Conservation (phyloP, 2,329 filamentous ascomycete species). For the Alternaria dauci region DNA sequence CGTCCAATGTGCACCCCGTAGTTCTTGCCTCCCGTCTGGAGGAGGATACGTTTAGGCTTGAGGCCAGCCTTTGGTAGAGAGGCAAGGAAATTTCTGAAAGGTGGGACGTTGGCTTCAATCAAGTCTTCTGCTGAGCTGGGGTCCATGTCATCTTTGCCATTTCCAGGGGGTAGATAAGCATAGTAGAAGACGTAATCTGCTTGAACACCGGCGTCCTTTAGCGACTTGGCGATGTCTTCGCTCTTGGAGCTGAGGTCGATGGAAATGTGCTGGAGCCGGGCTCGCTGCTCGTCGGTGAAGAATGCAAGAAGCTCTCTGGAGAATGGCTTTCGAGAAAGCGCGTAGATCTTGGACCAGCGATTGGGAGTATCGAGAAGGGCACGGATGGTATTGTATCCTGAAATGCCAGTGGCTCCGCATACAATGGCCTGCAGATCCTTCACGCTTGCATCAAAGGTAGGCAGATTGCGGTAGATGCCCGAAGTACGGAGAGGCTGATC, state of each 20-base stretch:
- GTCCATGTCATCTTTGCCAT: constrained; percentile 13
- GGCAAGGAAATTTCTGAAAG: constrained; percentile 18
- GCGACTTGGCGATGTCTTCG: constrained; percentile 12
- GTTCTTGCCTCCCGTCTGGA: constrained; percentile 24
- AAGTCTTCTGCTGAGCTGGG: constrained; percentile 12
- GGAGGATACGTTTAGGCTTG: constrained; percentile 20
- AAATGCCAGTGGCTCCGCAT: constrained; percentile 23
- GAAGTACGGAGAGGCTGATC: constrained; percentile 19
- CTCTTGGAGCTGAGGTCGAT: constrained; percentile 15
- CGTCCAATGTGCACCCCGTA: constrained; percentile 24
- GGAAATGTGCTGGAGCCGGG: constrained; percentile 18
- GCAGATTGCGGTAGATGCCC: constrained; percentile 24
- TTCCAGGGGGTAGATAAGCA: constrained; percentile 21
- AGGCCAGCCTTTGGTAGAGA: constrained; percentile 13
- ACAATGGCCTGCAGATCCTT: constrained; percentile 22
- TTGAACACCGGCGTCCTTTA: constrained; percentile 1
- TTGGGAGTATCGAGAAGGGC: constrained; percentile 15
- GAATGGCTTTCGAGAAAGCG: constrained; percentile 13
- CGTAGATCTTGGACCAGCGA: constrained; percentile 23
- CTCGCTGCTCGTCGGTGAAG: constrained; percentile 13
- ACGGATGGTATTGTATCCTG: constrained; percentile 19
- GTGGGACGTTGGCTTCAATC: constrained; percentile 17
- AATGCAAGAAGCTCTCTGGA: constrained; percentile 10
- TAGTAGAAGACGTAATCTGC: constrained; percentile 26
- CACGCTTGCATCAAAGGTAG: constrained; percentile 13